phyloP scores from a whole-genome alignment of 106 monocot genomes.

The Dendrobium chrysotoxum region DNA sequence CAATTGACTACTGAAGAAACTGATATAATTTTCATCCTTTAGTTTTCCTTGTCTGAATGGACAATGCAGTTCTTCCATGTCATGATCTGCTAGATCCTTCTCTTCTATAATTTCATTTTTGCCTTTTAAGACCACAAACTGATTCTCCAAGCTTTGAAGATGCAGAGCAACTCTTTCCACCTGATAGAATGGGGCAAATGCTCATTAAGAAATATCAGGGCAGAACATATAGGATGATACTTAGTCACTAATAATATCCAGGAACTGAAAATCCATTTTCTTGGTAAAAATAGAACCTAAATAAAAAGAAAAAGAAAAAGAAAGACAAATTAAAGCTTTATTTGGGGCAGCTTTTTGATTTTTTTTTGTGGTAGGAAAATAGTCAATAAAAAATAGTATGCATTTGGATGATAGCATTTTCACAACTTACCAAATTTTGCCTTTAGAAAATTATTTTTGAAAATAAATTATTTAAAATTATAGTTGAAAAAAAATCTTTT shows the following conservation, averaged over 20 bases:
- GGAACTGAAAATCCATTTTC: neutral
- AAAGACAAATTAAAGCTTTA: neutral
- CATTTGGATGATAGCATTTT: too few species aligned
- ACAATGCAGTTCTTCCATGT: conserved; percentile 23
- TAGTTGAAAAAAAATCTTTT: too few species aligned
- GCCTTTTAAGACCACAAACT: conserved; percentile 24
- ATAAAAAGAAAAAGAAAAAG: neutral
- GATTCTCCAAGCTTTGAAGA: conserved; percentile 25
- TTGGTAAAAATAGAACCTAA: neutral
- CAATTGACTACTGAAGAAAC: conserved; percentile 13
- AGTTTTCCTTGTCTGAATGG: conserved; percentile 8
- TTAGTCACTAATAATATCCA: neutral
- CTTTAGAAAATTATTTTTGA: too few species aligned
- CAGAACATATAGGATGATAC: too few species aligned
- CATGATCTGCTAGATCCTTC: conserved; percentile 18
- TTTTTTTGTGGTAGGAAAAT: neutral
- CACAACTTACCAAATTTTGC: too few species aligned
- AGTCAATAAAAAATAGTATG: too few species aligned
- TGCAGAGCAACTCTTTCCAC: conserved; percentile 15
- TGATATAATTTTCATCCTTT: conserved; percentile 13
- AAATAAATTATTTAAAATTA: too few species aligned
- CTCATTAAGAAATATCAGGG: neutral
- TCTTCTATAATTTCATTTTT: conserved; percentile 22
- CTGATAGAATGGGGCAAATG: conserved; percentile 8
- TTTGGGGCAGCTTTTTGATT: neutral